Percentiles rank a stretch among this genome's conserved stretches.
Conservation (phyloP, 345 rosid species). For the Hibiscus trionum region DNA sequence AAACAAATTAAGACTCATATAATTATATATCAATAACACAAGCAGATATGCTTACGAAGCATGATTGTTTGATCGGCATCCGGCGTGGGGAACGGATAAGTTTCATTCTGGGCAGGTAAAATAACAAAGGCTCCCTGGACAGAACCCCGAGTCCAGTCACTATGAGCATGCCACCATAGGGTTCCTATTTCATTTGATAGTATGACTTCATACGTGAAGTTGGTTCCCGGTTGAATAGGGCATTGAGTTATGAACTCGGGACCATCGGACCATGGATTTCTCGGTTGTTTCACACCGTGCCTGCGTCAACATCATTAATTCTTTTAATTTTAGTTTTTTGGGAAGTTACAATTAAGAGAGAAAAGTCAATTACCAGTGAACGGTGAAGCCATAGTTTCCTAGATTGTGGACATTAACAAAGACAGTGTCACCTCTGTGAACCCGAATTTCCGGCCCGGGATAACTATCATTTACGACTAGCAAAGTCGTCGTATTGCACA, state of each 20-base stretch:
- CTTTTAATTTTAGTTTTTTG: not conserved
- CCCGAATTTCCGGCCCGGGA: constrained; percentile 41
- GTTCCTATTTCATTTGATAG: constrained; percentile 38
- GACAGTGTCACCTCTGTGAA: constrained; percentile 31
- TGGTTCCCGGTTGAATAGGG: constrained; percentile 31
- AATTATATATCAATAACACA: not conserved
- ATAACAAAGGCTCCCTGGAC: constrained; percentile 38
- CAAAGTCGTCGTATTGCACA: constrained; percentile 26
- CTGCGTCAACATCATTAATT: not conserved
- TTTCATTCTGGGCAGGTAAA: constrained; percentile 8
- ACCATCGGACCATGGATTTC: constrained; percentile 57
- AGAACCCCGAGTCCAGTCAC: constrained; percentile 38
- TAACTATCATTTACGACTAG: constrained; percentile 36
- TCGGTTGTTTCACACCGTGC: constrained; percentile 32
- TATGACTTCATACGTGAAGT: constrained; percentile 29
- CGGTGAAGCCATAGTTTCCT: constrained; percentile 36
- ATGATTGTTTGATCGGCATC: constrained; percentile 31
- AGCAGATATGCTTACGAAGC: constrained; percentile 14
- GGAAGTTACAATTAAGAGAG: not conserved
- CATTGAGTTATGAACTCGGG: constrained; percentile 46
- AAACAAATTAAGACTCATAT: not conserved
- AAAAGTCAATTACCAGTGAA: not conserved
- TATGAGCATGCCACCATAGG: constrained; percentile 57
- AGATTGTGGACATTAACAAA: constrained; percentile 39
- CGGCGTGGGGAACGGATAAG: constrained; percentile 24